Evolutionary conservation across 2,329 filamentous ascomycete species (phyloP), one percentile per base, ranked within the genome.

Genomic region (Penicillium sp.): DNA sequence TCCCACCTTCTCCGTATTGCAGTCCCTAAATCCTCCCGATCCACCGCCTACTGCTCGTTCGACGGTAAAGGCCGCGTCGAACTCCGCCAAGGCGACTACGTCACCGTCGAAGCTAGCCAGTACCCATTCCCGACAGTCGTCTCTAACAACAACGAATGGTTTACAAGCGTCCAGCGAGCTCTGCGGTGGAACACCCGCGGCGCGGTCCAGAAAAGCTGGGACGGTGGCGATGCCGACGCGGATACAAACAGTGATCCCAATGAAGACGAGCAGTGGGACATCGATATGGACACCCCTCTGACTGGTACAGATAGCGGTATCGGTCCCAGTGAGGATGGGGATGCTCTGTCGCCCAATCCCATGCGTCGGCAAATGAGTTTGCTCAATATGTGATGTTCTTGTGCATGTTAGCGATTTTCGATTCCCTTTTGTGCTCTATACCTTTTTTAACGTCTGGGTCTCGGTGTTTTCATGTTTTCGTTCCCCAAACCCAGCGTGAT

Each of bases 61-160:
- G 93, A 98, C 66, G 93, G 93, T 69, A 98, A 97, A 70, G 90
- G 89, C 49, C 88, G 93, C 44, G 81, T 98, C 38, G 91, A 98
- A 70, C 82, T 98, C 32, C 84, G 85, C 55, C 88, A 91, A 63
- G 93, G 93, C 47, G 93, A 98, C 71, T 87, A 91, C 62, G 93
- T 98, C 66, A 96, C 91, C 53, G 93, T 98, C 61, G 88, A 91
- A 35, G 93, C 93, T 3, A 94, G 87, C 28, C 89, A 95, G 66
- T 98, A 96, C 64, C 93, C 93, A 0, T 97, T 98, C 74, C 93
- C 93, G 3, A 97, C 93, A 1, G 91, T 98, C 38, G 88, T 94
- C 51, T 86, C 88, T 56, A 88, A 85, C 55, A 84, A 84, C 53
- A 87, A 85, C 1, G 93, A 98, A 69, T 98, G 93, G 93, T 96